A percentile compares a stretch with the other conserved stretches of the same genome.
Evolutionary conservation across 306 rosid genomes (phyloP).

Genomic region (Alnus glutinosa): DNA sequence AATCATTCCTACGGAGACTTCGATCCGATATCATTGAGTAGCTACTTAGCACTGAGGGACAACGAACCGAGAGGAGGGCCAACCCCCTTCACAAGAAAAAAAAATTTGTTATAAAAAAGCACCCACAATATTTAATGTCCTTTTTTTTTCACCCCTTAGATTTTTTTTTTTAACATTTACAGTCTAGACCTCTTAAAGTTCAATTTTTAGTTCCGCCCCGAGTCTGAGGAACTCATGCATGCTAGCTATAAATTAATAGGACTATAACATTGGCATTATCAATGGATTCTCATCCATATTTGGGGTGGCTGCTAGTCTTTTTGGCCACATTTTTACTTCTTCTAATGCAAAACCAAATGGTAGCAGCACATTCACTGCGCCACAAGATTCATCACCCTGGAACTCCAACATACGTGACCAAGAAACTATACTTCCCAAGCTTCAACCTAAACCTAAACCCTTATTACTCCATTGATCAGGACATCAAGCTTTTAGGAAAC

Average conservation of each 20-base stretch:
- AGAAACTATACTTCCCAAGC: constrained; percentile 10
- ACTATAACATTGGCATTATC: not conserved
- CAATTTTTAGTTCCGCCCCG: no score
- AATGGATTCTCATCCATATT: not conserved
- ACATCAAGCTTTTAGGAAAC: not conserved
- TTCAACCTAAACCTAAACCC: constrained; percentile 9
- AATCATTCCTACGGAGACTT: no score
- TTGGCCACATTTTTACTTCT: not conserved
- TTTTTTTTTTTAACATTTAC: no score
- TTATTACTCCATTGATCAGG: not conserved
- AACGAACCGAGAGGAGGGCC: no score
- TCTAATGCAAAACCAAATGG: not conserved
- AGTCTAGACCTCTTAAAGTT: no score
- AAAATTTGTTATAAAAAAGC: no score
- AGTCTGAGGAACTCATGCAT: not conserved
- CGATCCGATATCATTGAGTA: no score
- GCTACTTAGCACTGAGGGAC: no score
- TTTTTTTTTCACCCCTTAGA: no score
- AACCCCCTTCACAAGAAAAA: no score
- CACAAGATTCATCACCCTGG: not conserved
- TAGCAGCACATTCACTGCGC: not conserved
- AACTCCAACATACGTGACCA: constrained; percentile 4
- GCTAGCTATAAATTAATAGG: not conserved
- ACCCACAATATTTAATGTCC: no score
- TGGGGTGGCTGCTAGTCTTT: not conserved